These are phyloP conservation scores for Boletellus ananas DNA, from an alignment of 768 basidiomycete genomes.

Conservation along the genomic window DNA sequence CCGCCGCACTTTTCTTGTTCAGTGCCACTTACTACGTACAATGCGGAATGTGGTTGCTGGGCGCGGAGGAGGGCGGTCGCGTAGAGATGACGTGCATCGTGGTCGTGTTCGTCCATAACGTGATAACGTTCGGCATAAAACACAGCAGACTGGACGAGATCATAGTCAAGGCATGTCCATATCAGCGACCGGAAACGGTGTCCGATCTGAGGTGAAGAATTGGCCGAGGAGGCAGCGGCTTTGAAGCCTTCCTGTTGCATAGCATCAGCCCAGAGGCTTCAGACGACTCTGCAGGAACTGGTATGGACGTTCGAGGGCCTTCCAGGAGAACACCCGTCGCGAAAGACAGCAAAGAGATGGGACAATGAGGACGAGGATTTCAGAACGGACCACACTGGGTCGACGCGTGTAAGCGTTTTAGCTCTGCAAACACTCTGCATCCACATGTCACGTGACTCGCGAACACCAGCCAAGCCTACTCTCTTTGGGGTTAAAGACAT, in stretches of 20 bases:
- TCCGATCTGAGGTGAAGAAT: constrained; percentile 53
- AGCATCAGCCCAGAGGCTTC: constrained; percentile 34
- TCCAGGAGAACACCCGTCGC: constrained; percentile 10
- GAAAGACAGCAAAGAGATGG: constrained; percentile 2
- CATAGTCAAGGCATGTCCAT: constrained; percentile 82
- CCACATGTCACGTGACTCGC: constrained; percentile 29
- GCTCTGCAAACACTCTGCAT: constrained; percentile 15
- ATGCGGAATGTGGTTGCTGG: constrained; percentile 71
- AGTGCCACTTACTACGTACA: constrained; percentile 62
- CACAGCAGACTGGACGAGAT: constrained; percentile 72
- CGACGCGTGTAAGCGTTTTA: constrained; percentile 19
- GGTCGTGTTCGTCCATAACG: constrained; percentile 63
- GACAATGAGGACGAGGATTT: constrained; percentile 17
- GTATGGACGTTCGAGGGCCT: constrained; percentile 13
- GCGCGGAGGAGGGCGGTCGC: constrained; percentile 70
- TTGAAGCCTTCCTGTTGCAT: constrained; percentile 56
- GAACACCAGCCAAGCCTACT: neutral
- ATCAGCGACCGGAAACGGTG: constrained; percentile 70
- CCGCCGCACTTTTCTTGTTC: constrained; percentile 62
- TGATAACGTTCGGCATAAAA: constrained; percentile 89
- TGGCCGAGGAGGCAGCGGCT: constrained; percentile 32
- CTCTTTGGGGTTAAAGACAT: neutral
- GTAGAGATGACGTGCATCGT: constrained; percentile 83
- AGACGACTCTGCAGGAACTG: constrained; percentile 17
- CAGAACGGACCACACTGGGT: constrained; percentile 14